Evolutionary conservation across 441 rosid genomes (phyloP).

Genomic region (Gossypium schwendimanii): DNA sequence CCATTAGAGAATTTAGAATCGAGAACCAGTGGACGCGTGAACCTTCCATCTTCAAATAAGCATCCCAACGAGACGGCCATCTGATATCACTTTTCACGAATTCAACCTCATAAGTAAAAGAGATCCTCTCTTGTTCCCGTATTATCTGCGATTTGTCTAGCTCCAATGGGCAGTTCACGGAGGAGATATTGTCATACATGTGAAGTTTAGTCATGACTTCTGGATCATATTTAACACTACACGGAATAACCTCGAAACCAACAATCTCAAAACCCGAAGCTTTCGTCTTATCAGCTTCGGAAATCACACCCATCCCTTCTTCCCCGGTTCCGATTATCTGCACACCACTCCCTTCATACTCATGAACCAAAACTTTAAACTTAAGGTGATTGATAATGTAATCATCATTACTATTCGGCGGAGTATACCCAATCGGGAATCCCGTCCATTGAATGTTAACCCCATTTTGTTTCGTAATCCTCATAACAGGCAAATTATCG

Average conservation of each 20-base stretch:
- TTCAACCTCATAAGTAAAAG: slow-evolving; percentile 84
- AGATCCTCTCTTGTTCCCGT: slow-evolving; percentile 69
- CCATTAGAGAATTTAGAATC: slow-evolving; percentile 90
- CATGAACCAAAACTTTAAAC: slow-evolving; percentile 84
- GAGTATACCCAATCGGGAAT: slow-evolving; percentile 79
- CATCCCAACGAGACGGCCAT: slow-evolving; percentile 99
- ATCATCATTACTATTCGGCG: slow-evolving; percentile 66
- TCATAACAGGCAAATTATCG: slow-evolving; percentile 87
- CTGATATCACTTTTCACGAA: slow-evolving; percentile 73
- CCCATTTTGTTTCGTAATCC: slow-evolving; percentile 65
- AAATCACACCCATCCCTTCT: slow-evolving; percentile 82
- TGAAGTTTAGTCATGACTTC: slow-evolving; percentile 52
- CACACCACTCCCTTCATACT: slow-evolving; percentile 75
- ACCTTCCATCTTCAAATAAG: slow-evolving; percentile 94
- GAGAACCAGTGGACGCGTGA: slow-evolving; percentile 94
- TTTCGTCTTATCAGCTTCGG: slow-evolving; percentile 68
- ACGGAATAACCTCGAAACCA: slow-evolving; percentile 88
- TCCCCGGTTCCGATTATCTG: slow-evolving; percentile 91
- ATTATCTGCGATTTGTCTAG: slow-evolving; percentile 78
- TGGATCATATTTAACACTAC: slow-evolving; percentile 64
- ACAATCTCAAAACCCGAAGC: slow-evolving; percentile 79
- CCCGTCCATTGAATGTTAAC: slow-evolving; percentile 88
- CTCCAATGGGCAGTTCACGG: slow-evolving; percentile 65
- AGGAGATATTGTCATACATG: slow-evolving; percentile 47
- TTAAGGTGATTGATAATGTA: slow-evolving; percentile 83